A percentile compares a stretch with the other conserved stretches of the same genome.
Conservation (phyloP, 805 yeast species). For the Saturnispora diversa region DNA sequence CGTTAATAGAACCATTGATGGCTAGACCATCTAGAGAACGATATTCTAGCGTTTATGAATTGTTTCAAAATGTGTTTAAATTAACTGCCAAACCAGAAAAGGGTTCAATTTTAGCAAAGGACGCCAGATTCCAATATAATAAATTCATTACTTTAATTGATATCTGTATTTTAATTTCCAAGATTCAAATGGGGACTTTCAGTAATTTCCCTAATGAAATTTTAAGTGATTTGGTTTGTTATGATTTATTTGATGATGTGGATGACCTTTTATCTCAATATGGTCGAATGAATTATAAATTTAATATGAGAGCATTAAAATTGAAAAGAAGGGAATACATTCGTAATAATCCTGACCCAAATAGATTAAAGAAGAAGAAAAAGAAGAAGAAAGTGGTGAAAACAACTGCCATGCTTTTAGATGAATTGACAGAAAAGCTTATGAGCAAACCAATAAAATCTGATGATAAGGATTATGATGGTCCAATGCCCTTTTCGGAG, state of each 20-base stretch:
- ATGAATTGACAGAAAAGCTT: conserved; percentile 9
- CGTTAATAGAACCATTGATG: conserved; percentile 15
- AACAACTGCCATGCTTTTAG: conserved; percentile 8
- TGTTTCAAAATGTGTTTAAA: conserved; percentile 3
- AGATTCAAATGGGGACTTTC: conserved; percentile 18
- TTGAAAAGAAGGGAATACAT: conserved; percentile 1
- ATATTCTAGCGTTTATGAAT: conserved; percentile 5
- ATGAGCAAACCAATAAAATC: conserved; percentile 1
- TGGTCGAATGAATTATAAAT: conserved; percentile 21
- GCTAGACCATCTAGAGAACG: conserved; percentile 12
- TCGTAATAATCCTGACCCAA: conserved; percentile 3
- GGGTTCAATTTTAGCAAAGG: background rate
- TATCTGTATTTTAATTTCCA: conserved; percentile 19
- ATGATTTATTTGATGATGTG: conserved; percentile 12
- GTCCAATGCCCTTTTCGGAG: conserved; percentile 2
- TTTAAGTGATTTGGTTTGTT: conserved; percentile 6
- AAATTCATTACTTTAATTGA: conserved; percentile 22
- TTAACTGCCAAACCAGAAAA: conserved; percentile 1
- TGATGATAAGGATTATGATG: background rate
- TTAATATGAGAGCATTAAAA: conserved; percentile 10
- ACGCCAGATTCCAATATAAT: conserved; percentile 7
- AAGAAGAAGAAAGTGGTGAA: conserved; percentile 4
- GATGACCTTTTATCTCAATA: conserved; percentile 14
- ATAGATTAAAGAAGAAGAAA: background rate
- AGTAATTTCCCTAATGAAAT: conserved; percentile 21